A percentile compares a stretch with the other conserved stretches of the same genome.
These are phyloP conservation scores for Aspergillus leporis DNA, from an alignment of 495 filamentous ascomycete genomes.

Conservation along the genomic window DNA sequence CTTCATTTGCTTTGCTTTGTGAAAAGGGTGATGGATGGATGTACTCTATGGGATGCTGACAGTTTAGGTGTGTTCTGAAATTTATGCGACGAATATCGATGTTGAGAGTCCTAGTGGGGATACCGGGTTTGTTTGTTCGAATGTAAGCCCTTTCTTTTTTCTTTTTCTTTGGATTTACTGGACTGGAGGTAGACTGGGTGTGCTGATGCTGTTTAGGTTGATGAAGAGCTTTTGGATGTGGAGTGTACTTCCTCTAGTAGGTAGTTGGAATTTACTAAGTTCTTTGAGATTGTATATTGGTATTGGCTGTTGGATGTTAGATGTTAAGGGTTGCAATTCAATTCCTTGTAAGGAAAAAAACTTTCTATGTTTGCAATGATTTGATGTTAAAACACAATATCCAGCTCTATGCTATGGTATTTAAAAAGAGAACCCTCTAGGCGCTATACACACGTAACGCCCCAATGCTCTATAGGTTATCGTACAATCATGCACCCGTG, in stretches of 20 bases:
- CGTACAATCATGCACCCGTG: background rate
- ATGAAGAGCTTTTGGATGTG: constrained; percentile 40
- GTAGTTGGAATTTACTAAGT: background rate
- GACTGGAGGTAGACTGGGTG: background rate
- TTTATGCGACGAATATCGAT: constrained; percentile 50
- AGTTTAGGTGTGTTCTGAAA: constrained; percentile 51
- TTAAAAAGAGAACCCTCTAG: background rate
- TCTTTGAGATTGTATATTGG: too few species aligned
- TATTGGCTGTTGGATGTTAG: too few species aligned
- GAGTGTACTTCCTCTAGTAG: constrained; percentile 44
- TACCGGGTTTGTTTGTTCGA: constrained; percentile 52
- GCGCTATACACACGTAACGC: background rate
- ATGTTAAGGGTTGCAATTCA: too few species aligned
- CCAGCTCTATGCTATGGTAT: background rate
- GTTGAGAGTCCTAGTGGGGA: constrained; percentile 53
- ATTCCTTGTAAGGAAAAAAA: too few species aligned
- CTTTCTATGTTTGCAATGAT: background rate
- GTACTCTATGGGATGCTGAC: background rate
- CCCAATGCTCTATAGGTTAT: background rate
- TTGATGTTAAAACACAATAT: background rate
- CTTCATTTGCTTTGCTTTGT: background rate
- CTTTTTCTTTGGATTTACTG: background rate
- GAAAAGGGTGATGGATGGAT: too few species aligned
- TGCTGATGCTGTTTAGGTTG: constrained; percentile 29
- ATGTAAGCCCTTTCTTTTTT: constrained; percentile 47